Conservation (phyloP, 1,284 basidiomycete genomes). For the Hemileia vastatrix region DNA sequence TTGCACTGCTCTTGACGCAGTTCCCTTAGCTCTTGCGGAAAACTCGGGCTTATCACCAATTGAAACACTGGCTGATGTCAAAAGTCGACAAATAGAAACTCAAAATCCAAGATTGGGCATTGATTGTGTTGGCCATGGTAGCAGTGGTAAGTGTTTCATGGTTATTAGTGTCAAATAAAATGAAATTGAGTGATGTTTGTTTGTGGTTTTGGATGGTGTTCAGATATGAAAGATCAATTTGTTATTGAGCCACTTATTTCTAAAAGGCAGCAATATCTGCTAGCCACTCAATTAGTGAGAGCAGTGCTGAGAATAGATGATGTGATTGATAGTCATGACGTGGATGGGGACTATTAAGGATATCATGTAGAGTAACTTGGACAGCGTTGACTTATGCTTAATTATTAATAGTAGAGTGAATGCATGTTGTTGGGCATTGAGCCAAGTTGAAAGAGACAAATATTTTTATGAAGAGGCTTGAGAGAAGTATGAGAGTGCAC, state of each 20-base stretch:
- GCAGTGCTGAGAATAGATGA: conserved; percentile 46
- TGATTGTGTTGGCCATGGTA: conserved; percentile 75
- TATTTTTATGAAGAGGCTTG: too few relatives aligned
- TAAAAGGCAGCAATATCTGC: conserved; percentile 89
- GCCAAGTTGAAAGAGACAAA: too few relatives aligned
- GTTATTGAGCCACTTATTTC: conserved; percentile 96
- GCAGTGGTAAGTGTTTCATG: conserved; percentile 60
- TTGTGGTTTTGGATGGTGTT: too few relatives aligned
- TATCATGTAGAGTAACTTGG: too few relatives aligned
- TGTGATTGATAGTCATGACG: conserved; percentile 31
- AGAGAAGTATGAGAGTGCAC: too few relatives aligned
- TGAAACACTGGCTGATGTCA: conserved; percentile 87
- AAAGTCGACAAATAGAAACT: conserved; percentile 85
- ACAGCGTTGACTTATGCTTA: too few relatives aligned
- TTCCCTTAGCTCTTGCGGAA: conserved; percentile 91
- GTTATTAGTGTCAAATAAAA: not conserved
- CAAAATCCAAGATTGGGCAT: conserved; percentile 76
- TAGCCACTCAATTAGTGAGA: conserved; percentile 78
- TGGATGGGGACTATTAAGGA: conserved; percentile 19
- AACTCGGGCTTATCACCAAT: conserved; percentile 95
- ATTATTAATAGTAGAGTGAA: too few relatives aligned
- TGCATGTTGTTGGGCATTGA: too few relatives aligned
- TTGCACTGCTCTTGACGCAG: conserved; percentile 78
- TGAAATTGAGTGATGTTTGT: too few relatives aligned
- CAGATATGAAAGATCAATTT: conserved; percentile 95